A percentile compares a stretch with the other conserved stretches of the same genome.
Conservation (phyloP, 495 filamentous ascomycete genomes). For the Neurospora sp. region DNA sequence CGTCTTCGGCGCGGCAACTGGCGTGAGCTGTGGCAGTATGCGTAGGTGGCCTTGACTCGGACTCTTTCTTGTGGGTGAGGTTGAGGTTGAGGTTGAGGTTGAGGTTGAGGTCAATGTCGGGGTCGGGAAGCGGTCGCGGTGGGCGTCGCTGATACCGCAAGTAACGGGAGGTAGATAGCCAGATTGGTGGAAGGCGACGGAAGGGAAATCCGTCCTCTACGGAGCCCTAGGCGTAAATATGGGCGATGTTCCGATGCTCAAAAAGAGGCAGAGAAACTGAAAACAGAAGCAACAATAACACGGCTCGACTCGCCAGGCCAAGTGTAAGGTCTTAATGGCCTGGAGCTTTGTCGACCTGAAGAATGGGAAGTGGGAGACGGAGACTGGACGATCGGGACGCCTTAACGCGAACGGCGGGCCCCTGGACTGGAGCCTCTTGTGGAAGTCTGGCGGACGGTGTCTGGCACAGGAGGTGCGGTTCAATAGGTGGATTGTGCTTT, state of each 20-base stretch:
- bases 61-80: neutral
- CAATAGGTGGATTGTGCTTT: neutral
- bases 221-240: neutral
- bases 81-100: too few species aligned
- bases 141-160: neutral
- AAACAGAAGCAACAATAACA: neutral
- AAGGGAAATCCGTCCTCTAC: neutral
- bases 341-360: neutral
- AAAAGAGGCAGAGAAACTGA: neutral
- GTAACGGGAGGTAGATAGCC: neutral
- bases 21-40: neutral
- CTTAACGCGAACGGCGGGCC: neutral
- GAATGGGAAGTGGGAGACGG: neutral
- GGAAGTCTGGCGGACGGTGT: neutral
- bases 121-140: neutral
- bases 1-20: neutral
- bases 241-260: neutral
- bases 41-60: neutral
- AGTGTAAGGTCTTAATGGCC: neutral
- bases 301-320: neutral
- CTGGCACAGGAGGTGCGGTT: neutral
- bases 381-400: neutral
- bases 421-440: neutral
- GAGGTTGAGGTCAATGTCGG: neutral
- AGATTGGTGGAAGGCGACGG: neutral